Base-by-base conservation (phyloP, 1,284 basidiomycete species). In the Cryptococcus sp. region DNA sequence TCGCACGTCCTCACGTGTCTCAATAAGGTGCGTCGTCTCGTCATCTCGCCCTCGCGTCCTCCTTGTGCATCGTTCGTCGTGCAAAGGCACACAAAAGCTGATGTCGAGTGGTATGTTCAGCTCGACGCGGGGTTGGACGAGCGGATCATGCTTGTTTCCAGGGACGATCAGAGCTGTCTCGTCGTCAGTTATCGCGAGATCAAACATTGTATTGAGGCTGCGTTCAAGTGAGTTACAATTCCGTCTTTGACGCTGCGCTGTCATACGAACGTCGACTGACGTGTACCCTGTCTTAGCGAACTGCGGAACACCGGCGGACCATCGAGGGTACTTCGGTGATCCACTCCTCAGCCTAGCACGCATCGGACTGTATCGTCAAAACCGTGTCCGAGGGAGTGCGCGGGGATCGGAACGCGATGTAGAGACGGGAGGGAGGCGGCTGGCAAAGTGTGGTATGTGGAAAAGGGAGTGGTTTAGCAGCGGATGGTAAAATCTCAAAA, bases 101-200 rank as follows among this genome's bases (percentile, higher is more conserved):
- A 60, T 17, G 22, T 11, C 20, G 31, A 10, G 15, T 22, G 19
- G 42, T 39, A 23, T 13, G 38, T 44, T 17, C 70, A 93, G 89
- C 86, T 98, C 54, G 95, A 99, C 74, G 88, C 88, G 2, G 93
- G 93, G 19, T 85, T 88, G 19, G 93, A 98, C 53, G 96, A 99
- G 74, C 88, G 88, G 60, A 83, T 99, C 67, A 94, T 98, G 92
- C 84, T 99, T 42, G 87, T 96, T 22, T 88, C 92, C 19, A 55
- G 76, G 83, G 95, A 67, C 91, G 98, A 80, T 91, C 93, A 96
- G 80, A 95, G 89, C 73, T 98, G 95, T 77, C 82, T 99, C 20
- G 92, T 99, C 17, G 95, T 98, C 45, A 91, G 87, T 73, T 99
- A 96, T 79, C 88, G 90, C 69, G 95, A 99, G 64, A 84, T 96